Evolutionary conservation across 305 asterid species (phyloP).

Genomic region (Lippia alba): DNA sequence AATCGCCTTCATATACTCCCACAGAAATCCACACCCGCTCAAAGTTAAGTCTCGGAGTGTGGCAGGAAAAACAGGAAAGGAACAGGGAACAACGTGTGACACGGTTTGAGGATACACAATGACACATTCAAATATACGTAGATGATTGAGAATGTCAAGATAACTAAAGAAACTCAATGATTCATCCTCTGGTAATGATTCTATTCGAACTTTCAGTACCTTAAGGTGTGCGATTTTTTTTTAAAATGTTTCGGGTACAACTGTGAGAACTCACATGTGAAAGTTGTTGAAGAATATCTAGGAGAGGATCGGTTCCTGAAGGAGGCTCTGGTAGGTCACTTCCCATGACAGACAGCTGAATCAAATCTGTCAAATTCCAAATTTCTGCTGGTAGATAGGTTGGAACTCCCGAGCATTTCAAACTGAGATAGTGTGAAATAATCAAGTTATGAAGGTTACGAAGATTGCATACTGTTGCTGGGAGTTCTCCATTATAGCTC

Average conservation of each 20-base stretch:
- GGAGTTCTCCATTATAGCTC: conserved; percentile 13
- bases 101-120: background rate
- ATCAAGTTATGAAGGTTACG: conserved; percentile 32
- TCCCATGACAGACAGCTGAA: background rate
- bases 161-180: background rate
- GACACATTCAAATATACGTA: background rate
- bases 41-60: conserved; percentile 19
- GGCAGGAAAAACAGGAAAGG: background rate
- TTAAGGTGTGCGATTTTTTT: background rate
- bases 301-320: background rate
- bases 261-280: background rate
- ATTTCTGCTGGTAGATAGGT: background rate
- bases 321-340: background rate
- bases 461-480: conserved; percentile 7
- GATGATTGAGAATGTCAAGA: background rate
- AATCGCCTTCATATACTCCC: conserved; percentile 17
- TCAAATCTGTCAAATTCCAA: background rate
- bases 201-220: background rate
- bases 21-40: conserved; percentile 14
- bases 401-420: conserved; percentile 1
- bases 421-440: background rate
- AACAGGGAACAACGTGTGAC: background rate
- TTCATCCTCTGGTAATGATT: background rate
- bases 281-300: background rate
- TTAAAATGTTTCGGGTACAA: background rate